Conservation (phyloP, 805 yeast genomes). For the Candida krabiensis region DNA sequence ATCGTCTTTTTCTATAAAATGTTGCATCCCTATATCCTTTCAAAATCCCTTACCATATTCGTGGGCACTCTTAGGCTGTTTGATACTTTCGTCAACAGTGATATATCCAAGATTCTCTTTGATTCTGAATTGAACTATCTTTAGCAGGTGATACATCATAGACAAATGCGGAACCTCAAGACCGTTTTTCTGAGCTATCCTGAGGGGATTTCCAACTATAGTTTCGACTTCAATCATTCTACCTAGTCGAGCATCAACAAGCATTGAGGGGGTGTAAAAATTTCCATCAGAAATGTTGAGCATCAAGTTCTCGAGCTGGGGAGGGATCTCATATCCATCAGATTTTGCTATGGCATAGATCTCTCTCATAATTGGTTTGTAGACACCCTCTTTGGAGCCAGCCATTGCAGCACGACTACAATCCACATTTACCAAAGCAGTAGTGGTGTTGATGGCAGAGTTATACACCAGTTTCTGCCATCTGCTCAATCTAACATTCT, state of each 20-base stretch:
- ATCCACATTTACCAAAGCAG: slow-evolving; percentile 38
- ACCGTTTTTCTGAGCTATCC: slow-evolving; percentile 38
- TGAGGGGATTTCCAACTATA: slow-evolving; percentile 40
- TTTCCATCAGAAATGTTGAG: slow-evolving; percentile 37
- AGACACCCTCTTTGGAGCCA: slow-evolving; percentile 24
- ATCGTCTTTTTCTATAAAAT: no score
- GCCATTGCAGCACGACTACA: slow-evolving; percentile 32
- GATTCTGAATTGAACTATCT: slow-evolving; percentile 57
- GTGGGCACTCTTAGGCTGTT: slow-evolving; percentile 5
- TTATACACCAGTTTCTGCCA: slow-evolving; percentile 47
- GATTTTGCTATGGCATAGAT: slow-evolving; percentile 43
- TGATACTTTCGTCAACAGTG: slow-evolving; percentile 26
- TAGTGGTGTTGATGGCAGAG: slow-evolving; percentile 42
- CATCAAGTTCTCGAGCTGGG: slow-evolving; percentile 34
- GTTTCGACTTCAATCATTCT: slow-evolving; percentile 42
- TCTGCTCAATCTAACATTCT: slow-evolving; percentile 35
- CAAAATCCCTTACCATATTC: slow-evolving; percentile 24
- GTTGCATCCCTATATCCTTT: no score
- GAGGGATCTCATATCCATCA: slow-evolving; percentile 42
- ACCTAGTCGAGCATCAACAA: slow-evolving; percentile 39
- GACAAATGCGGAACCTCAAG: slow-evolving; percentile 56
- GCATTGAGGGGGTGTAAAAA: slow-evolving; percentile 45
- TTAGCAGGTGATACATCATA: slow-evolving; percentile 55
- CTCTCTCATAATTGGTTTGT: slow-evolving; percentile 44
- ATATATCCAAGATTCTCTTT: slow-evolving; percentile 53